Evolutionary conservation across 169 alveolate genomes (phyloP), one percentile per base, ranked within the genome.

Genomic region (Toxoplasma gondii): DNA sequence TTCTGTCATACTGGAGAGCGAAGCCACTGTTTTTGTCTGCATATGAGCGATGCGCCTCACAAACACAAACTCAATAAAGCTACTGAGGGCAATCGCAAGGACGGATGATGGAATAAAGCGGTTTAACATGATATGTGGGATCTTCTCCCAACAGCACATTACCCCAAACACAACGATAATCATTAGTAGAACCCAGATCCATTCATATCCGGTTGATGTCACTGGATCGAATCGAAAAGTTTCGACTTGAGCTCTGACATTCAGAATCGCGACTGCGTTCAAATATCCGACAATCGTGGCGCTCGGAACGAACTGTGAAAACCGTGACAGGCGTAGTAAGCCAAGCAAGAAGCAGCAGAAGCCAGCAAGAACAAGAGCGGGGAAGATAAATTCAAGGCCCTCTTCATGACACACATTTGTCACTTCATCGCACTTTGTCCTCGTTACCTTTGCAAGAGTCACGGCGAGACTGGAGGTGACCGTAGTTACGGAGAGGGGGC

Each of bases 271-370:
- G n/a, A 91, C 91, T 2, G 94, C 94, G 29, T 64, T 69, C 54
- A 91, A 74, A 38, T 91, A 91, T 36, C 94, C 94, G 41, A 91
- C 94, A 22, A 39, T 70, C 12, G 94, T 70, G n/a, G 91, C 94
- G 64, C 70, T 58, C 2, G 94, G 94, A 1, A 91, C 94, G 81
- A 91, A 58, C 10, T 84, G 90, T 24, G 81, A 53, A 1, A 78
- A 58, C 31, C 90, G 78, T 0, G 90, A 84, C 36, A 91, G 64
- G 17, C 94, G 90, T 64, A 91, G 58, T 34, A 53, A n/a, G 45
- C 91, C 94, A 31, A 64, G 54, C 49, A 49, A 29, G 58, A 84
- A 0, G 81, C 84, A 84, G 49, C 84, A 54, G 24, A 80, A 7
- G 19, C 94, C 94, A 16, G 81, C 41, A n/a, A 91, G 91, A 34